Evolutionary conservation across 2,329 filamentous ascomycete species (phyloP).

Genomic region (Monosporascus sp.): DNA sequence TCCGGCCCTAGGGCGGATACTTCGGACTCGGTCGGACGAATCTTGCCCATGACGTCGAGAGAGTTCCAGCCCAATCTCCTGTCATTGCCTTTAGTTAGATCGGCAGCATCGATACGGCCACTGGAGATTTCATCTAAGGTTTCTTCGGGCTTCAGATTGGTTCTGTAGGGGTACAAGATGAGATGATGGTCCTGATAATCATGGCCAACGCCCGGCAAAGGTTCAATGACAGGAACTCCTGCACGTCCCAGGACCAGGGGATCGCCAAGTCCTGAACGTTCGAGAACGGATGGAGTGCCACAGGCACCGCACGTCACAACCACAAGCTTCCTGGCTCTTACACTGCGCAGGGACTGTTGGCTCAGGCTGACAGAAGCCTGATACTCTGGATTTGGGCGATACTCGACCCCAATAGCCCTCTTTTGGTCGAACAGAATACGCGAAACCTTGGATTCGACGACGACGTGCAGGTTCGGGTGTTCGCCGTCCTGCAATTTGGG

Average conservation of each 20-base stretch:
- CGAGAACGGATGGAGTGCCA: constrained; percentile 38
- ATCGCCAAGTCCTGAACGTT: constrained; percentile 45
- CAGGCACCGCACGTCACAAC: constrained; percentile 30
- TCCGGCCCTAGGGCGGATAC: neutral
- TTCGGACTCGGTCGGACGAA: constrained; percentile 2
- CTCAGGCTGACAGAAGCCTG: neutral
- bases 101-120: neutral
- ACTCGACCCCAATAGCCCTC: constrained; percentile 2
- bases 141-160: neutral
- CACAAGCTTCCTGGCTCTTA: constrained; percentile 43
- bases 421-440: constrained; percentile 1
- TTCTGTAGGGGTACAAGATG: constrained; percentile 38
- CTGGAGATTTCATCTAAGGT: neutral
- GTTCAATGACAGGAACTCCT: constrained; percentile 23
- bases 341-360: constrained; percentile 1
- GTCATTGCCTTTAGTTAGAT: neutral
- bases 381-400: neutral
- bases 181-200: constrained; percentile 45
- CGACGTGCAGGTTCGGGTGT: constrained; percentile 45
- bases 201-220: constrained; percentile 40
- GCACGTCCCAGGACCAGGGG: constrained; percentile 35
- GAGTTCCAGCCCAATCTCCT: constrained; percentile 6
- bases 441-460: constrained; percentile 43
- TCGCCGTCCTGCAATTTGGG: constrained; percentile 37
- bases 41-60: constrained; percentile 3